phyloP scores from a whole-genome alignment of 2,329 filamentous ascomycete genomes.

The Fusarium chuoi region DNA sequence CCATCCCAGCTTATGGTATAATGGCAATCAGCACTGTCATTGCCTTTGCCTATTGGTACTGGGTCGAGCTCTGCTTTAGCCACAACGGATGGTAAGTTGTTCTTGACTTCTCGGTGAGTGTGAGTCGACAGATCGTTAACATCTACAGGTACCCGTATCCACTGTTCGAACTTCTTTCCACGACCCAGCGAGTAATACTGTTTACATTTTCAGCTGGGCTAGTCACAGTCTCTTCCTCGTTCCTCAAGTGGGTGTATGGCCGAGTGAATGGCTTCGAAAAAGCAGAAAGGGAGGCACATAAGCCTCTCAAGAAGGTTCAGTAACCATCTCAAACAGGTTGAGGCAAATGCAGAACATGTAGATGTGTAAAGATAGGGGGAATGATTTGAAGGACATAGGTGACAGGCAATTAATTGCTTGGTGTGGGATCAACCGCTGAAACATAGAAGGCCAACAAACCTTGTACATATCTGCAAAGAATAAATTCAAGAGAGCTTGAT shows the following conservation, averaged over 20 bases:
- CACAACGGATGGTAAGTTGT: conserved; percentile 70
- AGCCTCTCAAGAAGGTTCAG: conserved; percentile 47
- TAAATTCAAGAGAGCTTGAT: not conserved
- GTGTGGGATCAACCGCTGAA: not conserved
- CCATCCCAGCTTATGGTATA: conserved; percentile 68
- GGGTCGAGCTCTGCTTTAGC: conserved; percentile 78
- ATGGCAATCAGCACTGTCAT: conserved; percentile 67
- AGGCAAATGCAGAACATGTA: not conserved
- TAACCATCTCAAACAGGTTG: conserved; percentile 11
- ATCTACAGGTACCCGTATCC: conserved; percentile 82
- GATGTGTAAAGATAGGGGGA: not conserved
- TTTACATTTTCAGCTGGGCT: conserved; percentile 76
- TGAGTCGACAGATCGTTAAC: conserved; percentile 8
- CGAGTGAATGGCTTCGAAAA: conserved; percentile 68
- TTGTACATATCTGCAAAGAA: not conserved
- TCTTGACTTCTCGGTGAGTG: no score
- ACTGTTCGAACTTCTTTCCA: conserved; percentile 76
- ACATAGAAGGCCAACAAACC: not conserved
- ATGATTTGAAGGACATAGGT: not conserved
- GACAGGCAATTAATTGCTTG: not conserved
- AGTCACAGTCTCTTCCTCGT: conserved; percentile 76
- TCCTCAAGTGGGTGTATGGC: conserved; percentile 76
- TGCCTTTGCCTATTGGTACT: conserved; percentile 78
- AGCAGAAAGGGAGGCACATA: conserved; percentile 45
- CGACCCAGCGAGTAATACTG: conserved; percentile 71